These are phyloP conservation scores for Yamadazyma triangularis DNA, from an alignment of 1,139 yeast species.

Conservation along the genomic window DNA sequence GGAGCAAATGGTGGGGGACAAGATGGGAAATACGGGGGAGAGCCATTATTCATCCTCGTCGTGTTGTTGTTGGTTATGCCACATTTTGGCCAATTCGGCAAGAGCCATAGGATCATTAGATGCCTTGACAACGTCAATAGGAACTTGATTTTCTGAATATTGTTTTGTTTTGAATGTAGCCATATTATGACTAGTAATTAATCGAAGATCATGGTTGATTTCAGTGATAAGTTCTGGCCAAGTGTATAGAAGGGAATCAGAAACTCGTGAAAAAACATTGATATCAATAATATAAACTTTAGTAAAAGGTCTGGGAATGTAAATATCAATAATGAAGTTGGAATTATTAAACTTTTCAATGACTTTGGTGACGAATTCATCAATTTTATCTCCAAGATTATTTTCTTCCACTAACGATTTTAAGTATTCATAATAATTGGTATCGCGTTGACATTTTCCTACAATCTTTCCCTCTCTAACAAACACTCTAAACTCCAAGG, in stretches of 20 bases:
- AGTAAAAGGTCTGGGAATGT: constrained; percentile 70
- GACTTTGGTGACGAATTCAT: constrained; percentile 47
- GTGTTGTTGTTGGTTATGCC: constrained; percentile 41
- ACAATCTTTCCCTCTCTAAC: constrained; percentile 57
- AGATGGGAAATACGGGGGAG: no score
- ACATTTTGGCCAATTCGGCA: constrained; percentile 60
- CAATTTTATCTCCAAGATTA: constrained; percentile 32
- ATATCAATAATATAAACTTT: constrained; percentile 71
- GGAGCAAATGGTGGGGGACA: no score
- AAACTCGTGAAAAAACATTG: constrained; percentile 75
- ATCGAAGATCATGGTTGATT: constrained; percentile 42
- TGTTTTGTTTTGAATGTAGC: constrained; percentile 76
- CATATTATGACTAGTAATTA: constrained; percentile 63
- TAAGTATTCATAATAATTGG: constrained; percentile 74
- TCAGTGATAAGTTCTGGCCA: constrained; percentile 69
- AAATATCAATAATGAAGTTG: constrained; percentile 71
- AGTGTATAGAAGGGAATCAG: constrained; percentile 72
- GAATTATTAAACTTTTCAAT: constrained; percentile 50
- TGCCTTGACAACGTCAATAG: constrained; percentile 86
- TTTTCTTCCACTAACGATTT: constrained; percentile 43
- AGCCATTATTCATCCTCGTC: no score
- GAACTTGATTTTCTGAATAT: constrained; percentile 87
- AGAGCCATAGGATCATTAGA: constrained; percentile 58
- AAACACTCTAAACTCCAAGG: constrained; percentile 85
- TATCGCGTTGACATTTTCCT: constrained; percentile 81